Conservation (phyloP, 176 grass and related monocot genomes). For the Cenchrus americanus region DNA sequence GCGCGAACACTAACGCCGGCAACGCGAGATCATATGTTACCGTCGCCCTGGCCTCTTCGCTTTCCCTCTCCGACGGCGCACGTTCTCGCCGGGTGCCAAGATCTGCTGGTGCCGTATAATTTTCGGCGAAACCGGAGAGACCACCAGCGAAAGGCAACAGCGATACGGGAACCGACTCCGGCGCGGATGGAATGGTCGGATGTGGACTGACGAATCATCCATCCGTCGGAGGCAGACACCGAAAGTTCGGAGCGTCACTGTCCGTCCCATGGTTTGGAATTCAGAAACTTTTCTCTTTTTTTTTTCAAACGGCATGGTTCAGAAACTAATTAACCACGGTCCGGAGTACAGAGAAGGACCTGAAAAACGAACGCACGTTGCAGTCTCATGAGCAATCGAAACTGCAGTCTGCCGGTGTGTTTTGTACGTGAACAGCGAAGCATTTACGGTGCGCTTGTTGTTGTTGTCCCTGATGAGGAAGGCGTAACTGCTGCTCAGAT, state of each 20-base stretch:
- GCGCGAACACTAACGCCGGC: background rate
- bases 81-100: background rate
- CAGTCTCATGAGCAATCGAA: background rate
- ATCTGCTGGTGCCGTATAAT: conserved; percentile 31
- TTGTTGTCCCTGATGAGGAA: background rate
- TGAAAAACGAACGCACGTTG: background rate
- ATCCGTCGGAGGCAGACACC: background rate
- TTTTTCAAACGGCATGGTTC: too few species aligned
- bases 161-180: conserved; percentile 29
- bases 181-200: background rate
- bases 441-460: background rate
- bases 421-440: background rate
- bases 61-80: background rate
- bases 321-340: background rate
- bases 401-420: background rate
- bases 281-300: too few species aligned
- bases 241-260: background rate
- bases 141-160: conserved; percentile 10
- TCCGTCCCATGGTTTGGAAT: background rate
- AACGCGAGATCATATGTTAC: conserved; percentile 20
- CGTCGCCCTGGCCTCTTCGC: background rate
- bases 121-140: conserved; percentile 10
- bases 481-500: background rate
- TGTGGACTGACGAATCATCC: conserved; percentile 27
- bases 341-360: background rate